Evolutionary conservation across 2,329 filamentous ascomycete species (phyloP).

Genomic region (Biscogniauxia mediterranea): DNA sequence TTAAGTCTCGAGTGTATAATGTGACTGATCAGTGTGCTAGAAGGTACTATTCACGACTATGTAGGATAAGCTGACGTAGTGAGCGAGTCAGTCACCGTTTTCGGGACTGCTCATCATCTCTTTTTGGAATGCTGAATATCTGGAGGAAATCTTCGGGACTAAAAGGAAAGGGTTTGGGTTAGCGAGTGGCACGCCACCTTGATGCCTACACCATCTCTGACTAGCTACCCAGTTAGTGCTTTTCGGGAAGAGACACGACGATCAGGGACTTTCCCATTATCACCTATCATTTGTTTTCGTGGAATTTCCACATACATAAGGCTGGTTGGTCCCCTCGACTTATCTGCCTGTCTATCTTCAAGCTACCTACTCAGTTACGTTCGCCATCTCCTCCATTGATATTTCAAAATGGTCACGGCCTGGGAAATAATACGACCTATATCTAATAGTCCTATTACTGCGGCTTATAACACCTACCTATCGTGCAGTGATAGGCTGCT

Average conservation of each 20-base stretch:
- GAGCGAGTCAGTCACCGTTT: background rate
- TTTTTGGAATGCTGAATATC: background rate
- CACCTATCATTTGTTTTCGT: background rate
- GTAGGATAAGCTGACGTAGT: background rate
- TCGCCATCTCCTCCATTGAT: background rate
- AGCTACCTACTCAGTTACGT: background rate
- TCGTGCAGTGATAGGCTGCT: no score
- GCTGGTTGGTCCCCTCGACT: background rate
- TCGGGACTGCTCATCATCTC: background rate
- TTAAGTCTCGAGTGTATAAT: background rate
- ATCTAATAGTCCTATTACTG: background rate
- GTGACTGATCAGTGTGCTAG: no score
- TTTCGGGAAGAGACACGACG: background rate
- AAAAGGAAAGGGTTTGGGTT: background rate
- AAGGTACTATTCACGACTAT: background rate
- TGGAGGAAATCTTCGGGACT: background rate
- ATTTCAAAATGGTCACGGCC: background rate
- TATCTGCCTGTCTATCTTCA: background rate
- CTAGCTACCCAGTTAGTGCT: background rate
- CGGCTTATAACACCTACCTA: background rate
- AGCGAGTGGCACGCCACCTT: background rate
- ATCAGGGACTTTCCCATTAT: background rate
- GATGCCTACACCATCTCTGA: background rate
- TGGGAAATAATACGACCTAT: background rate
- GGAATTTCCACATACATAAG: background rate